Base-by-base conservation (phyloP, 495 filamentous ascomycete genomes). In the Penicillium mononematosum region DNA sequence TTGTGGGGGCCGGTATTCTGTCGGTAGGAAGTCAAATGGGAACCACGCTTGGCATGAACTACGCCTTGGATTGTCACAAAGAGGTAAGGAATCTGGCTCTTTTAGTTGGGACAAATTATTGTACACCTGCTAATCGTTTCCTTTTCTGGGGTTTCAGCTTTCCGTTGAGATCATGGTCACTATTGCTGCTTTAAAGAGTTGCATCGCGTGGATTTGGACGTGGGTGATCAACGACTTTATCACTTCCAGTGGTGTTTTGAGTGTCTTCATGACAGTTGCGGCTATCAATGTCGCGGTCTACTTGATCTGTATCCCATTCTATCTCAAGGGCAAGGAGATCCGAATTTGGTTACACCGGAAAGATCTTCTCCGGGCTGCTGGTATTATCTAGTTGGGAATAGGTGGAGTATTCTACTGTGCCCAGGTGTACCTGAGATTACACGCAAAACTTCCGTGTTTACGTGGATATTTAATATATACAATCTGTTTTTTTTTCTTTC, bases 11-110 rank as follows among this genome's bases (percentile, higher is more conserved):
- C 5, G 62, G 62, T 4, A 57, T 65, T 11, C 24, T 61, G 4
- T 65, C 62, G 2, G 62, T 65, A n/a, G 62, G 62, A 24, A 65
- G 62, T 31, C 62, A 65, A 42, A 65, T 65, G 62, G 59, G 62
- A 8, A 65, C 62, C 6, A 65, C 62, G 5, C 49, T 65, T 2
- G 62, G 62, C 34, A 65, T 65, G 62, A 65, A 56, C 36, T 65
- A 65, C 32, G 62, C 62, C 5, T 45, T 65, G 25, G 62, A 65
- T 27, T 61, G 62, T 19, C 62, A 65, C 45, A 48, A 65, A 50
- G 59, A 59, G 58, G 62, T 61, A 49, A 20, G 58, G 27, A 9
- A 38, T 42, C 44, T 38, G 7, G 5, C 2, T n/a, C 2, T 22
- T n/a, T 57, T 5, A 27, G 14, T 4, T 14, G 19, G 19, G 38